A percentile compares a stretch with the other conserved stretches of the same genome.
Evolutionary conservation across 139 green algal species (phyloP).

Genomic region (Auxenochlorella pyrenoidosa): DNA sequence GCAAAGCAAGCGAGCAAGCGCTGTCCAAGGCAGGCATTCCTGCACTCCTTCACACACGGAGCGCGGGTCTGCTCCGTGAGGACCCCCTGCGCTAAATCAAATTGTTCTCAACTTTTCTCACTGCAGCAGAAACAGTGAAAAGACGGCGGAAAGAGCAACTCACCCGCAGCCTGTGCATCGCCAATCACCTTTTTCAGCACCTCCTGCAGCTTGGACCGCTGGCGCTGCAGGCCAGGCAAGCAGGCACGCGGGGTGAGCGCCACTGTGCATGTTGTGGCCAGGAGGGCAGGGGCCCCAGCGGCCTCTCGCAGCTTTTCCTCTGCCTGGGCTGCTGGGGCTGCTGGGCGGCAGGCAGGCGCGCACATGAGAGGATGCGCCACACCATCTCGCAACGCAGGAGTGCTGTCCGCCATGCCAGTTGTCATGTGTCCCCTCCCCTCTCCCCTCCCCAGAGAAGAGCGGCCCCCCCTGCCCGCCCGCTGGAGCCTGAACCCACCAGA

Average conservation of each 20-base stretch:
- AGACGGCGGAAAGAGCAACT: too few relatives aligned
- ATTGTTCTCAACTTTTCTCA: not conserved
- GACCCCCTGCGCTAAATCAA: too few relatives aligned
- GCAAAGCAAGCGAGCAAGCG: too few relatives aligned
- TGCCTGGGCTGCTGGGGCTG: too few relatives aligned
- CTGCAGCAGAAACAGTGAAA: not conserved
- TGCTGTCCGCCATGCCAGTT: too few relatives aligned
- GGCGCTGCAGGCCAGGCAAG: conserved; percentile 10
- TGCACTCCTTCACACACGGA: not conserved
- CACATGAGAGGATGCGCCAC: not conserved
- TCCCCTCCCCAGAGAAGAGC: too few relatives aligned
- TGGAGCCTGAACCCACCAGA: not conserved
- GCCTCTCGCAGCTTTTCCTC: not conserved
- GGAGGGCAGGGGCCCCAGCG: not conserved
- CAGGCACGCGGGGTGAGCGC: not conserved
- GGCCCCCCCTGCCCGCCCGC: too few relatives aligned
- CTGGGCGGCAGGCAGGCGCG: too few relatives aligned
- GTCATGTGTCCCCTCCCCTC: too few relatives aligned
- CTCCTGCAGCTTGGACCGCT: conserved; percentile 44
- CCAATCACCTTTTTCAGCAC: conserved; percentile 49
- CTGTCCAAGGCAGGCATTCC: too few relatives aligned
- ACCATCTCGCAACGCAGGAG: not conserved
- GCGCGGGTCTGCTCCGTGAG: too few relatives aligned
- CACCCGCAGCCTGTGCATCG: conserved; percentile 43
- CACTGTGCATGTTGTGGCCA: not conserved